phyloP scores from a whole-genome alignment of 2,329 filamentous ascomycete genomes.

The Uncinocarpus reesii region DNA sequence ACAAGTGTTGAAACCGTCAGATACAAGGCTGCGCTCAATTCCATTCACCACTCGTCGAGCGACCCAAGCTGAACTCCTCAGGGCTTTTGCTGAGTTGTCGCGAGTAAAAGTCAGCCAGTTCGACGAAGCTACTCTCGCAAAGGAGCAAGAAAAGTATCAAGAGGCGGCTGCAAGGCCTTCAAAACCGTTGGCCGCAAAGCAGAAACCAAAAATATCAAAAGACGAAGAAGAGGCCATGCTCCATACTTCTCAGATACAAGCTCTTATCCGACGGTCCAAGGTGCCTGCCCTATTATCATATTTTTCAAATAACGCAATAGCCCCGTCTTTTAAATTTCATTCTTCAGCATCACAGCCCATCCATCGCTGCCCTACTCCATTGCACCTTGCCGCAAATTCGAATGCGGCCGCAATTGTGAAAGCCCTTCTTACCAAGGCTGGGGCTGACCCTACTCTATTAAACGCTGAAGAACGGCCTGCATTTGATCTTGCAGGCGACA shows the following conservation, averaged over 20 bases:
- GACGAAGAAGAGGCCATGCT: conserved; percentile 73
- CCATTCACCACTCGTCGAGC: conserved; percentile 87
- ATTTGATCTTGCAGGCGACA: conserved; percentile 79
- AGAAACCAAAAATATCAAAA: conserved; percentile 57
- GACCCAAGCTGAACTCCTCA: conserved; percentile 89
- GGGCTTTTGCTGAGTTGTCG: conserved; percentile 87
- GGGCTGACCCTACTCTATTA: conserved; percentile 59
- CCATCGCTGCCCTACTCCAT: conserved; percentile 68
- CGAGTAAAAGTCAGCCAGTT: conserved; percentile 75
- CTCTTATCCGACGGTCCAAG: conserved; percentile 79
- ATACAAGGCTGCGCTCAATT: conserved; percentile 72
- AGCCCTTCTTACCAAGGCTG: conserved; percentile 63
- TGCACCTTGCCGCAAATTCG: conserved; percentile 76
- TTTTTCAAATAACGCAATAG: conserved; percentile 62
- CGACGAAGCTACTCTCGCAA: conserved; percentile 52
- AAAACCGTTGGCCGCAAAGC: conserved; percentile 28
- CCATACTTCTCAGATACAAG: conserved; percentile 81
- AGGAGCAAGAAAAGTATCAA: conserved; percentile 39
- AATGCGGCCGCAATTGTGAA: conserved; percentile 68
- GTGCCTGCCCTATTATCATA: conserved; percentile 79
- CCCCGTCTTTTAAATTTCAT: conserved; percentile 63
- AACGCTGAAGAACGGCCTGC: conserved; percentile 73
- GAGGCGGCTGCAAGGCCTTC: conserved; percentile 31
- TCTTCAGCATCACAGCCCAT: conserved; percentile 57
- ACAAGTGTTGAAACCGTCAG: conserved; percentile 69